Evolutionary conservation across 305 asterid genomes (phyloP), one percentile per base, ranked within the genome.

Genomic region (Fraxinus latifolia): DNA sequence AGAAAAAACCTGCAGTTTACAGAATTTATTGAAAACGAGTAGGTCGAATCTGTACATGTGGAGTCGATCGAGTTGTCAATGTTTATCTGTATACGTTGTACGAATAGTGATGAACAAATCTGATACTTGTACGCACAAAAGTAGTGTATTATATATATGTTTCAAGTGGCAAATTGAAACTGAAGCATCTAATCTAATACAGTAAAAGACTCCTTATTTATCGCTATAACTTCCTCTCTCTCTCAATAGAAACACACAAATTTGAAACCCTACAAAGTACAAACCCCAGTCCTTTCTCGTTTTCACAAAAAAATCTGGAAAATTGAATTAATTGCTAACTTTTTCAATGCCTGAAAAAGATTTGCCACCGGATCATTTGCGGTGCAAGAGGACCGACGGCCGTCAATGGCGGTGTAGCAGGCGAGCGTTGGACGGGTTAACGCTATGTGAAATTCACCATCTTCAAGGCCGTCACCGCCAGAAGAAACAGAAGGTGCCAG

Each of bases 361-460:
- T 77, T 86, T 82, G 84, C 89, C 94, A 86, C 97, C 97, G 90
- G 99, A 96, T 65, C 91, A 93, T 78, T 80, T 91, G 81, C 97
- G 98, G 70, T 96, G 99, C 92, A 94, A 94, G 87, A 85, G 99
- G 73, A 94, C 97, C 0, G 99, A 94, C 90, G 99, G 99, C 79
- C 93, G 99, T 39, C 94, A 91, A 89, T 96, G 99, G 99, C 90
- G 98, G 90, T 96, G 99, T 92, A 88, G 87, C 42, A 91, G 97
- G 72, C 91, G 87, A 1, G 97, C 93, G 44, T 84, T 92, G 91
- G 97, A 88, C 21, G 98, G 97, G 42, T 91, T 87, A 19, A 92
- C 94, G 89, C 97, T 94, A 15, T 96, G 98, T 84, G 97, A 94
- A 42, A 88, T 94, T 84, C 99, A 96, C 84, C 85, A 93, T 82